A percentile compares a stretch with the other conserved stretches of the same genome.
Evolutionary conservation across 139 green algal species (phyloP).

Genomic region (Haematococcus sp.): DNA sequence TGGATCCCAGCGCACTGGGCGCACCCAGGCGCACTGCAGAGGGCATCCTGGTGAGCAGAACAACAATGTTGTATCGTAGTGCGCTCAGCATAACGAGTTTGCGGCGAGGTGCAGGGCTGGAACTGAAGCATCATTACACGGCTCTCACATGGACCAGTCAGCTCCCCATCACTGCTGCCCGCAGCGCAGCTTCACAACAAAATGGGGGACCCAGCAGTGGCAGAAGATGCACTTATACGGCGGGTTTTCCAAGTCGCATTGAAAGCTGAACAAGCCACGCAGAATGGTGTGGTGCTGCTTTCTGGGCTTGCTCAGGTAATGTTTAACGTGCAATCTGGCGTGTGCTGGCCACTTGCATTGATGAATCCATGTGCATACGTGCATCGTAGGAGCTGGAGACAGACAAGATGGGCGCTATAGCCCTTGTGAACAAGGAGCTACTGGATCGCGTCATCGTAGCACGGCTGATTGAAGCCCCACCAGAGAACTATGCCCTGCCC

Average conservation of each 20-base stretch:
- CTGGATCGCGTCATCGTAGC: constrained; percentile 74
- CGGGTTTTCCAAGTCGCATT: not conserved
- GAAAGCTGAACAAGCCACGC: not conserved
- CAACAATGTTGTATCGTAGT: too few species aligned
- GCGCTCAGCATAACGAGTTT: too few species aligned
- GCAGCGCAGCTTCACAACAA: too few species aligned
- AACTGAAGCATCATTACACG: too few species aligned
- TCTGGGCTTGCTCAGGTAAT: not conserved
- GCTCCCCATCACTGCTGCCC: too few species aligned
- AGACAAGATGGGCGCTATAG: constrained; percentile 9
- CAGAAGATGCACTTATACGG: constrained; percentile 1
- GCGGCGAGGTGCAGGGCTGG: too few species aligned
- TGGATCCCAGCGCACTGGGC: too few species aligned
- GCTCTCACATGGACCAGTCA: too few species aligned
- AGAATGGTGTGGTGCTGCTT: not conserved
- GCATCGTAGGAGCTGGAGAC: constrained; percentile 9
- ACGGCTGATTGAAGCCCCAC: constrained; percentile 66
- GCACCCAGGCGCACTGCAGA: too few species aligned
- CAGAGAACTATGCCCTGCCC: constrained; percentile 50
- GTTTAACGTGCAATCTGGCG: not conserved
- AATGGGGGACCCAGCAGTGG: not conserved
- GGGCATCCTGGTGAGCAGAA: too few species aligned
- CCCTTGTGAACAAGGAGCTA: constrained; percentile 34
- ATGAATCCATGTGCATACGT: not conserved
- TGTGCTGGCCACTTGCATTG: not conserved